Evolutionary conservation across 192 early-diverging fungal species (phyloP), one percentile per base, ranked within the genome.

Genomic region (Gaertneriomyces sp.): DNA sequence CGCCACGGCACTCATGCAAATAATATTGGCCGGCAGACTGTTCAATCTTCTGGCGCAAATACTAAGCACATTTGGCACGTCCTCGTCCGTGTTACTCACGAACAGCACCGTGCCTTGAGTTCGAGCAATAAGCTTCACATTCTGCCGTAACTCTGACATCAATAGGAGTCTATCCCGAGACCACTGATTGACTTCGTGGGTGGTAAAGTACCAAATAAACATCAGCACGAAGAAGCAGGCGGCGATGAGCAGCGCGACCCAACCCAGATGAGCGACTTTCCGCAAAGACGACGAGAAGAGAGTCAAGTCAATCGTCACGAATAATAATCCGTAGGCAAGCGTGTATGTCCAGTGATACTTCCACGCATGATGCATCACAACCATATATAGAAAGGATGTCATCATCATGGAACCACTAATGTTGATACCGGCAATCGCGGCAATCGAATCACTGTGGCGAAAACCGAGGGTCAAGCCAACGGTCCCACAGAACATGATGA

Each of bases 361-460:
- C 76, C 76, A 78, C 8, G 60, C 45, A 47, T 78, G 69, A 20
- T 58, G 60, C 72, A 78, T 71, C 11, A 68, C 57, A 43, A 78
- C 72, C 17, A 68, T 60, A 43, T 69, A 78, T 39, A 78, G 68
- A 40, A 71, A 45, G 0, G 72, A 68, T 2, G 76, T 78, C 20
- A 66, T 53, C 14, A 57, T 60, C 76, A 78, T 78, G 5, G 72
- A 69, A n/a, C 63, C 45, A 7, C 68, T 69, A 7, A 74, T 60
- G 16, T 66, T 71, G 47, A 78, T 73, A 7, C 76, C 76, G 40
- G 79, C 84, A 8, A 74, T 78, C n/a, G 66, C 61, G 12, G 76
- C 74, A 6, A 85, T 55, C 7, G 45, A 44, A 38, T 78, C 75
- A 5, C 71, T 69, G 11, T 61, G 49, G 41, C 60, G 47, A 61